Evolutionary conservation across 2,329 filamentous ascomycete genomes (phyloP), one percentile per base, ranked within the genome.

Genomic region (Ophiostoma perfectum): DNA sequence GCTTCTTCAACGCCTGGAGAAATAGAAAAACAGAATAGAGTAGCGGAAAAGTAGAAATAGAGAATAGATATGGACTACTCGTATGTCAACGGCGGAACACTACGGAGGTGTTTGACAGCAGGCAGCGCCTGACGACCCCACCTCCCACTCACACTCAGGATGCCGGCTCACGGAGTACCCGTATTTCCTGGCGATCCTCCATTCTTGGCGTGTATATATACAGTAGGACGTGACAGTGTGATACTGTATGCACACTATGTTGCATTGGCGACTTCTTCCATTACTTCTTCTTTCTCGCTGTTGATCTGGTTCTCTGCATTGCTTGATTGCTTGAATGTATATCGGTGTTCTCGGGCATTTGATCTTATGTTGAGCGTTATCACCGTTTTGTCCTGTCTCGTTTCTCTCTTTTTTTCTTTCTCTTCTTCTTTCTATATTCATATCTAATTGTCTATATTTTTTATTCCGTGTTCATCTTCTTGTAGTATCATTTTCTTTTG

Each of bases 221-320:
- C 36, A n/a, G 58, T 62, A 14, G 8, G 8, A 62, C 16, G 58
- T 41, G n/a, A 62, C 58, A 39, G 58, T 62, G 58, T 14, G n/a
- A 36, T 39, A 62, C 58, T 42, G 58, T 62, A 14, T 41, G 36
- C 12, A 39, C 36, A 62, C 58, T 62, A 62, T 62, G 58, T 62
- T 39, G 38, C 38, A 62, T 39, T n/a, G 14, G 55, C 12, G 11
- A 16, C 14, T 47, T 12, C n/a, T 14, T 16, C 47, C 18, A 45
- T 52, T 6, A 14, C 6, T 14, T 16, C 27, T 27, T 52, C 8
- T 18, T 7, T 45, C 42, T 45, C 42, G 49, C 14, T 18, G 14
- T 52, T 5, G 49, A 4, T n/a, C 8, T 47, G n/a, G 47, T 18
- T 18, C 16, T 18, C 4, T n/a, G 12, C 49, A 12, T 9, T 55